Conservation (phyloP, 192 early-diverging fungal species). For the Diversispora epigaea region DNA sequence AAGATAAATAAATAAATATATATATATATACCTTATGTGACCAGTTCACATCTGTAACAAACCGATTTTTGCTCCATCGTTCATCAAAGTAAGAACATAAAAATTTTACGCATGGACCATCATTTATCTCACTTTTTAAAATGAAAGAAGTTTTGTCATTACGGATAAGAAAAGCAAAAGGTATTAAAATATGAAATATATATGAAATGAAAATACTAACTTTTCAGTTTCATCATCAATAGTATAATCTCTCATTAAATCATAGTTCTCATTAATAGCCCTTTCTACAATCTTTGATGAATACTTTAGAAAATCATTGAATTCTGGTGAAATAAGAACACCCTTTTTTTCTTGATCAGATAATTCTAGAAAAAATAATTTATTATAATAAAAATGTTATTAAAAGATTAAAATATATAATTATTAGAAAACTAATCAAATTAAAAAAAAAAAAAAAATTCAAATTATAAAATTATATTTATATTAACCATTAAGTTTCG, state of each 20-base stretch:
- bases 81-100: slow-evolving; percentile 78
- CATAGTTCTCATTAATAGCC: slow-evolving; percentile 85
- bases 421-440: background rate
- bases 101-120: slow-evolving; percentile 69
- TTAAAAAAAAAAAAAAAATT: too few relatives aligned
- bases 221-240: slow-evolving; percentile 52
- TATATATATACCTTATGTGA: slow-evolving; percentile 66
- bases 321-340: slow-evolving; percentile 73
- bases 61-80: slow-evolving; percentile 78
- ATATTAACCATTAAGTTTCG: slow-evolving; percentile 43
- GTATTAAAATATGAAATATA: background rate
- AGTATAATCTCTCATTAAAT: slow-evolving; percentile 93
- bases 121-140: slow-evolving; percentile 54
- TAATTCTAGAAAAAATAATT: slow-evolving; percentile 54
- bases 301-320: slow-evolving; percentile 82
- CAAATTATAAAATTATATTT: background rate
- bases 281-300: slow-evolving; percentile 88
- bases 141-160: background rate
- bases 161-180: background rate
- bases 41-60: slow-evolving; percentile 94
- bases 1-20: background rate
- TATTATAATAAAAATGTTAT: background rate
- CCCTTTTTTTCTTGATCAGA: slow-evolving; percentile 80
- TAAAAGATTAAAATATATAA: background rate
- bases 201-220: slow-evolving; percentile 37